Conservation (phyloP, 2,329 filamentous ascomycete genomes). For the Fusarium musae region DNA sequence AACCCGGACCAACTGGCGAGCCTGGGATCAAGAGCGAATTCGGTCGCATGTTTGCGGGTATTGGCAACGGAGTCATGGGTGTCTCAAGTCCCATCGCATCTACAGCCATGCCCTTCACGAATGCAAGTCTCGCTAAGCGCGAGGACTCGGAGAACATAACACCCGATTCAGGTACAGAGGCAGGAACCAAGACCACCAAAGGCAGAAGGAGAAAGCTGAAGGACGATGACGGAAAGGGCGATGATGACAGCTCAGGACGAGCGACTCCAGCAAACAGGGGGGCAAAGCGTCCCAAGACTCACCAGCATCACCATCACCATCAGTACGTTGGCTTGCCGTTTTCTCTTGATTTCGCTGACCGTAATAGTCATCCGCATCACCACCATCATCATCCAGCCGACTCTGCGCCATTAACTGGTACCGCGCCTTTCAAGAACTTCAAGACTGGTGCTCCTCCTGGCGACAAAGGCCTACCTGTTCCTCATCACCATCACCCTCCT, state of each 20-base stretch:
- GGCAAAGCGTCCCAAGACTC: conserved; percentile 75
- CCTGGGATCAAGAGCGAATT: conserved; percentile 95
- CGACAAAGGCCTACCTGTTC: conserved; percentile 51
- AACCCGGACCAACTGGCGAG: conserved; percentile 81
- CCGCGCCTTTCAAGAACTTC: conserved; percentile 60
- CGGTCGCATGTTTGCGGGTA: conserved; percentile 94
- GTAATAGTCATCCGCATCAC: conserved; percentile 63
- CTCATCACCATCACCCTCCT: conserved; percentile 62
- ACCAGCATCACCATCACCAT: conserved; percentile 74
- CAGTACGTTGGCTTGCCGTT: conserved; percentile 59
- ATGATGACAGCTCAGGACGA: conserved; percentile 73
- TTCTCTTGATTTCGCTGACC: conserved; percentile 34
- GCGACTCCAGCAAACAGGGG: conserved; percentile 68
- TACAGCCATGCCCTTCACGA: conserved; percentile 58
- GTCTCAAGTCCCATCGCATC: conserved; percentile 63
- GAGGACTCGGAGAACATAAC: conserved; percentile 61
- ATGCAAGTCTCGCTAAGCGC: conserved; percentile 58
- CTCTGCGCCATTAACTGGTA: conserved; percentile 55
- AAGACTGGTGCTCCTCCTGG: conserved; percentile 61
- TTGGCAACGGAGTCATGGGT: conserved; percentile 70
- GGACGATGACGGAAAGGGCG: conserved; percentile 76
- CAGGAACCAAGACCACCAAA: conserved; percentile 55
- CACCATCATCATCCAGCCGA: conserved; percentile 65
- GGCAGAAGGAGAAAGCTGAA: conserved; percentile 77
- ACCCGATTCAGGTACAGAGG: conserved; percentile 59